Evolutionary conservation across 139 green algal species (phyloP).

Genomic region (Chlamydomonas incerta): DNA sequence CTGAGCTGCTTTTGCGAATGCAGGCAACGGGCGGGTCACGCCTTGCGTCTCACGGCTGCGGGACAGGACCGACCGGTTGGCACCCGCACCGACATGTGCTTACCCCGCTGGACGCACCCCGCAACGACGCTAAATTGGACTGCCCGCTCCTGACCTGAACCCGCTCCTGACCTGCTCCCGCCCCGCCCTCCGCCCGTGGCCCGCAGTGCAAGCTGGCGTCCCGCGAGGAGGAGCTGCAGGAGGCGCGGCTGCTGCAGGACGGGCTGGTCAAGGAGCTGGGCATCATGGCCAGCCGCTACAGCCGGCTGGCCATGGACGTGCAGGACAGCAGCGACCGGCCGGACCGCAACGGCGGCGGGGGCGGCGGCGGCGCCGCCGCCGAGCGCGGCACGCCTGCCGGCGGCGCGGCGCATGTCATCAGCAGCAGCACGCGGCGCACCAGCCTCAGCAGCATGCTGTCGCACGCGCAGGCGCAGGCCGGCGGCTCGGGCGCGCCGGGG

Average conservation of each 20-base stretch:
- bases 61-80: too few relatives aligned
- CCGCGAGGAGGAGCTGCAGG: slow-evolving; percentile 51
- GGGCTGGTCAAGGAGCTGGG: slow-evolving; percentile 63
- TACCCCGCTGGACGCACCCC: too few relatives aligned
- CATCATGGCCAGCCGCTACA: slow-evolving; percentile 54
- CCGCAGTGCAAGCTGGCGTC: slow-evolving; percentile 26
- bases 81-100: too few relatives aligned
- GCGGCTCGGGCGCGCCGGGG: too few relatives aligned
- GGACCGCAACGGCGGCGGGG: background rate
- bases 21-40: too few relatives aligned
- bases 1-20: too few relatives aligned
- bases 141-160: too few relatives aligned
- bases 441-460: slow-evolving; percentile 16
- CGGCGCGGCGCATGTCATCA: background rate
- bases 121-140: too few relatives aligned
- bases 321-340: background rate
- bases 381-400: background rate
- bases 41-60: too few relatives aligned
- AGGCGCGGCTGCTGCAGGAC: slow-evolving; percentile 52
- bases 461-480: background rate
- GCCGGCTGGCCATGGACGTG: slow-evolving; percentile 32
- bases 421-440: background rate
- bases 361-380: too few relatives aligned
- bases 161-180: background rate
- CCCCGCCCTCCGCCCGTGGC: background rate